Evolutionary conservation across 176 grass and related monocot species (phyloP).

Genomic region (Puya raimondii): DNA sequence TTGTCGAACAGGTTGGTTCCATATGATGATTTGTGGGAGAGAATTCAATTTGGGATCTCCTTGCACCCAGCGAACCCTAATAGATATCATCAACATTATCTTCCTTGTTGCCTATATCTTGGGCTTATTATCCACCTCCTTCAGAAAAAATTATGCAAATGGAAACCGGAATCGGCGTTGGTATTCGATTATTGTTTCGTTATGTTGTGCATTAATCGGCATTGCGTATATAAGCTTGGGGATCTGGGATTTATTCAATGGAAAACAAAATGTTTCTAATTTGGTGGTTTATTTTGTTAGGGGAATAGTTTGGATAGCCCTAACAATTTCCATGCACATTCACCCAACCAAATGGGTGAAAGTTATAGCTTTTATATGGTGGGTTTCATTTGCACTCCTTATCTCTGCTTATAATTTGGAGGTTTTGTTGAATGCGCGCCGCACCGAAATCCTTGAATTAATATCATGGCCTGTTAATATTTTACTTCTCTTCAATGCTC

Average conservation of each 20-base stretch:
- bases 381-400: slow-evolving; percentile 48
- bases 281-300: slow-evolving; percentile 25
- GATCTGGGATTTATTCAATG: neutral
- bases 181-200: slow-evolving; percentile 22
- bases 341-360: slow-evolving; percentile 25
- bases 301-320: slow-evolving; percentile 32
- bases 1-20: slow-evolving; percentile 30
- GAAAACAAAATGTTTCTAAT: neutral
- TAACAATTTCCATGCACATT: slow-evolving; percentile 48
- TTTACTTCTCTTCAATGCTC: slow-evolving; percentile 40
- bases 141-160: slow-evolving; percentile 10
- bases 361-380: slow-evolving; percentile 45
- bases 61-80: slow-evolving; percentile 26
- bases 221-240: slow-evolving; percentile 25
- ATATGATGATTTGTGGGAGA: slow-evolving; percentile 22
- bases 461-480: slow-evolving; percentile 52
- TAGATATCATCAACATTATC: slow-evolving; percentile 33
- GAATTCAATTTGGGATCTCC: slow-evolving; percentile 28
- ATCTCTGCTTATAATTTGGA: slow-evolving; percentile 48
- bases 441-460: slow-evolving; percentile 23
- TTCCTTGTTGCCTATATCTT: slow-evolving; percentile 24
- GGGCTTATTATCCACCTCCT: neutral
- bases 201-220: slow-evolving; percentile 18
- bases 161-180: slow-evolving; percentile 9
- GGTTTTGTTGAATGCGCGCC: slow-evolving; percentile 12